phyloP scores from a whole-genome alignment of 495 filamentous ascomycete genomes.

The Ascobolus immersus region DNA sequence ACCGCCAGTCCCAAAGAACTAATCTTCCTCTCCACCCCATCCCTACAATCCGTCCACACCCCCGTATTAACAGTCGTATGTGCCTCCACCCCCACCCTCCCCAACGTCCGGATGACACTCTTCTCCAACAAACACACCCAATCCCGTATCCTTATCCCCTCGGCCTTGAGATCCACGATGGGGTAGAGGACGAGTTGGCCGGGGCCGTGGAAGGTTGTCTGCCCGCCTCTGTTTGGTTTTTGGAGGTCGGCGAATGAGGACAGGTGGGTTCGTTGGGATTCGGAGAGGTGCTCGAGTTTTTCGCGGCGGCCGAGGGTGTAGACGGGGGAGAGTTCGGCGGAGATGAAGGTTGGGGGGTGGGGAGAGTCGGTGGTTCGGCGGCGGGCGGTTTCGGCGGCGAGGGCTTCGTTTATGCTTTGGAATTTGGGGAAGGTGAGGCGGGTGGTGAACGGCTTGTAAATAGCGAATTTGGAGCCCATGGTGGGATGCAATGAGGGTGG shows the following conservation, averaged over 20 bases:
- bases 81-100: slow-evolving; percentile 28
- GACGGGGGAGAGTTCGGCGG: slow-evolving; percentile 59
- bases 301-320: slow-evolving; percentile 84
- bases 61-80: slow-evolving; percentile 53
- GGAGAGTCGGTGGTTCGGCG: no score
- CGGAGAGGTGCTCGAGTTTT: slow-evolving; percentile 29
- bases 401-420: no score
- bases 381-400: no score
- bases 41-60: slow-evolving; percentile 69
- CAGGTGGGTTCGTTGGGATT: slow-evolving; percentile 18
- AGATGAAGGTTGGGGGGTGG: slow-evolving; percentile 46
- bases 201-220: slow-evolving; percentile 86
- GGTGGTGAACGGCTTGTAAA: no score
- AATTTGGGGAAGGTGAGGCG: no score
- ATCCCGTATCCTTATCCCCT: slow-evolving; percentile 29
- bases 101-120: slow-evolving; percentile 38
- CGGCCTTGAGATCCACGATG: slow-evolving; percentile 43
- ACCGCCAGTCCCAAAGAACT: slow-evolving; percentile 76
- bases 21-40: slow-evolving; percentile 41
- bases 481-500: slow-evolving; percentile 8
- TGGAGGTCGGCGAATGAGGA: slow-evolving; percentile 31
- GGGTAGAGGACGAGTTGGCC: slow-evolving; percentile 82
- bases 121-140: slow-evolving; percentile 56
- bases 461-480: no score
- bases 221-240: slow-evolving; percentile 56